Percentiles rank a stretch among this genome's conserved stretches.
These are phyloP conservation scores for Phaseolus coccineus DNA, from an alignment of 331 rosid species.

Conservation along the genomic window DNA sequence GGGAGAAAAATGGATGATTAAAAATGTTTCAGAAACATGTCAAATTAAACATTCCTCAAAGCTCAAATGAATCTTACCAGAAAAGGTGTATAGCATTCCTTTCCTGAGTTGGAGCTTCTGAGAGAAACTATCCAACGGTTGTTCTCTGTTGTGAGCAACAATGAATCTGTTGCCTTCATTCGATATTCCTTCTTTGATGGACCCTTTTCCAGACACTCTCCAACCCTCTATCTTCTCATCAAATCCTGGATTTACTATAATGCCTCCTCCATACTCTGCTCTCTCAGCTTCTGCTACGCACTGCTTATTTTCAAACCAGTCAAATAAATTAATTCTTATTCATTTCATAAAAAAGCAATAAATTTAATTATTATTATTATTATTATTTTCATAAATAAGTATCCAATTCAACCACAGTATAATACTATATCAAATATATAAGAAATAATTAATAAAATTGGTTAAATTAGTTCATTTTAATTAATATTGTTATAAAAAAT, in stretches of 20 bases:
- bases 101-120: conserved; percentile 63
- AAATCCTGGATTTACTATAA: conserved; percentile 75
- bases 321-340: too few species aligned
- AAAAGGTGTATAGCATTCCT: conserved; percentile 60
- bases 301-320: conserved; percentile 53
- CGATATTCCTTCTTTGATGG: conserved; percentile 54
- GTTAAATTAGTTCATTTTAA: too few species aligned
- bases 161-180: conserved; percentile 72
- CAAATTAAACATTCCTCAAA: neutral
- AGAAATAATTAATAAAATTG: too few species aligned
- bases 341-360: too few species aligned
- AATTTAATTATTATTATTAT: too few species aligned
- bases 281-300: conserved; percentile 63
- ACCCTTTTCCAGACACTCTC: conserved; percentile 64
- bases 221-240: conserved; percentile 63
- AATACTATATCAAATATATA: too few species aligned
- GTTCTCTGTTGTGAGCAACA: conserved; percentile 57
- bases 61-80: conserved; percentile 41
- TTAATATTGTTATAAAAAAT: too few species aligned
- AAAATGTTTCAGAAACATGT: conserved; percentile 17
- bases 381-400: too few species aligned
- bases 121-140: conserved; percentile 60
- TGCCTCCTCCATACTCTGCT: conserved; percentile 79
- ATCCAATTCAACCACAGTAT: too few species aligned
- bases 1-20: neutral